phyloP scores from a whole-genome alignment of 1,139 yeast species.

The Geotrichum reessii region DNA sequence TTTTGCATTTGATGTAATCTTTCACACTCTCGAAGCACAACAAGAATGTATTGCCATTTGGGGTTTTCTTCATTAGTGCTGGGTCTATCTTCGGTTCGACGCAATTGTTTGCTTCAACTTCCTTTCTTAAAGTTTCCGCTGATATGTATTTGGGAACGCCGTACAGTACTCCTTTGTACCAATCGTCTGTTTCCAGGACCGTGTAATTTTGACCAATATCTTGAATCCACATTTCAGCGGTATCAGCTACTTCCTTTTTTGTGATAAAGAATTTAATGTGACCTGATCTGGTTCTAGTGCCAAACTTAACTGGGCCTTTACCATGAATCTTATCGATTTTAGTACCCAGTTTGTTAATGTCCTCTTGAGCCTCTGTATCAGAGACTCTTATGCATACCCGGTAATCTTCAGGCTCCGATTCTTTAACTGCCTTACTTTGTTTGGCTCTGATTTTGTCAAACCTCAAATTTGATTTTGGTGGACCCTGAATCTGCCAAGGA shows the following conservation, averaged over 20 bases:
- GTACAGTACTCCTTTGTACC: neutral
- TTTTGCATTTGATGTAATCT: neutral
- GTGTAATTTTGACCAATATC: neutral
- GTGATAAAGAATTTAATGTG: neutral
- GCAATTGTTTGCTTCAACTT: neutral
- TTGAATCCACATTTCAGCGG: neutral
- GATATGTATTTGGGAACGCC: neutral
- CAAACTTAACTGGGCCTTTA: neutral
- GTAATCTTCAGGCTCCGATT: neutral
- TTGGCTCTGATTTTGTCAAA: neutral
- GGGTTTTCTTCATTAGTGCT: neutral
- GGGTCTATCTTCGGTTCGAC: neutral
- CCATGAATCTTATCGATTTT: neutral
- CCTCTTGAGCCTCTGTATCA: neutral
- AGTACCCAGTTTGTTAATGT: neutral
- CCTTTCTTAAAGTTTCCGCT: neutral
- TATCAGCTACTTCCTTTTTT: too few species aligned
- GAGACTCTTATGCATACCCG: neutral
- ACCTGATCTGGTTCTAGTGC: neutral
- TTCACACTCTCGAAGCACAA: neutral
- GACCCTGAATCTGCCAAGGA: neutral
- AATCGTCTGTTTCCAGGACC: neutral
- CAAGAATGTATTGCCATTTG: neutral
- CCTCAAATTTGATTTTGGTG: neutral
- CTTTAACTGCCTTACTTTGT: neutral